Evolutionary conservation across 2,329 filamentous ascomycete genomes (phyloP).

Genomic region (Cladorrhinum sp.): DNA sequence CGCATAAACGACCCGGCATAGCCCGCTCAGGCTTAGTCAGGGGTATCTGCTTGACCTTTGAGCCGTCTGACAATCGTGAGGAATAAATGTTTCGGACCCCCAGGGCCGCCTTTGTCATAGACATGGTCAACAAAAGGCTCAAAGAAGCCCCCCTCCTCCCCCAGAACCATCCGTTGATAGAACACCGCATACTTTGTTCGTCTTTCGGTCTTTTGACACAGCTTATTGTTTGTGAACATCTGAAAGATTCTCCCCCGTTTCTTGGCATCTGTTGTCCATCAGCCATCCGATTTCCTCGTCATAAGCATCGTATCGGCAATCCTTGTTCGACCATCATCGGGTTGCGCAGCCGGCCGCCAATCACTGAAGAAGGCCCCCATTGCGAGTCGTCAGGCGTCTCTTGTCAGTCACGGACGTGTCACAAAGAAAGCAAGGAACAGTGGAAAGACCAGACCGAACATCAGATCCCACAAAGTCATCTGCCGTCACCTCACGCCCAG

Average conservation of each 20-base stretch:
- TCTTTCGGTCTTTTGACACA: neutral
- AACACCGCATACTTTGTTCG: neutral
- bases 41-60: neutral
- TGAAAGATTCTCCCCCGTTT: neutral
- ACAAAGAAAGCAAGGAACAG: neutral
- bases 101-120: neutral
- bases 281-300: neutral
- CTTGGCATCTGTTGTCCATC: neutral
- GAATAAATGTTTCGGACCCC: constrained; percentile 3
- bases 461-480: neutral
- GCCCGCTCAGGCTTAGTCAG: neutral
- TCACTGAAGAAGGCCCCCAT: neutral
- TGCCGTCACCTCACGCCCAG: constrained; percentile 9
- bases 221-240: neutral
- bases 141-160: neutral
- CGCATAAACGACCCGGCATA: neutral
- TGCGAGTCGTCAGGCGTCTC: neutral
- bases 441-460: neutral
- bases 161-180: neutral
- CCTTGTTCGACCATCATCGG: neutral
- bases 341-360: neutral
- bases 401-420: neutral
- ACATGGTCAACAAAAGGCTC: constrained; percentile 4
- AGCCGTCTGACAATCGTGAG: neutral
- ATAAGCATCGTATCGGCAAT: neutral